phyloP scores from a whole-genome alignment of 2,329 filamentous ascomycete genomes.

The Ramularia endophylla region DNA sequence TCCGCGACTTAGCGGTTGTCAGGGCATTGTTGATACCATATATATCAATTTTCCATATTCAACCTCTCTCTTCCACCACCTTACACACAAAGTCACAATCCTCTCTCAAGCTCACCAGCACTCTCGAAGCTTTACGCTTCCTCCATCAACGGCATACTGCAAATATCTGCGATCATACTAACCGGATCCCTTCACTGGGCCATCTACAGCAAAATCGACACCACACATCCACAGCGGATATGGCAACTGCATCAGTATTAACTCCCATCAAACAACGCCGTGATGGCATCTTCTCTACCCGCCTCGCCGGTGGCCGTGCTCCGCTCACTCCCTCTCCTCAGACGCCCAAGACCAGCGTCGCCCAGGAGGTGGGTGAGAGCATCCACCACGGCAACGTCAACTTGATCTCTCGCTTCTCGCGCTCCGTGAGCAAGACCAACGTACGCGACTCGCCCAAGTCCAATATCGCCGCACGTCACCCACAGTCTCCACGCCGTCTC shows the following conservation, averaged over 20 bases:
- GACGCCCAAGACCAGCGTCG: slow-evolving; percentile 57
- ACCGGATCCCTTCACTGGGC: slow-evolving; percentile 34
- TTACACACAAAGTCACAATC: slow-evolving; percentile 17
- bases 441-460: slow-evolving; percentile 92
- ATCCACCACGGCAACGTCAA: slow-evolving; percentile 69
- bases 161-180: slow-evolving; percentile 34
- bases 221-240: slow-evolving; percentile 40
- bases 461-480: slow-evolving; percentile 71
- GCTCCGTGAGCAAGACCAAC: slow-evolving; percentile 58
- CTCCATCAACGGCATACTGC: slow-evolving; percentile 30
- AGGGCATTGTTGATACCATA: too few species aligned
- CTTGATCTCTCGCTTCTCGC: slow-evolving; percentile 71
- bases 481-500: slow-evolving; percentile 70
- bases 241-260: slow-evolving; percentile 78
- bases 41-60: too few species aligned
- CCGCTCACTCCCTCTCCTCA: slow-evolving; percentile 89
- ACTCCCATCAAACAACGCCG: slow-evolving; percentile 88
- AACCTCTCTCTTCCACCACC: too few species aligned
- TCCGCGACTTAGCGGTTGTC: too few species aligned
- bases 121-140: slow-evolving; percentile 22
- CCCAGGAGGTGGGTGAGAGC: slow-evolving; percentile 55
- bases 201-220: slow-evolving; percentile 28
- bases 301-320: slow-evolving; percentile 90
- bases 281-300: slow-evolving; percentile 82
- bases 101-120: slow-evolving; percentile 15